Evolutionary conservation across 495 filamentous ascomycete genomes (phyloP), one percentile per base, ranked within the genome.

Genomic region (Mytilinidion resinicola): DNA sequence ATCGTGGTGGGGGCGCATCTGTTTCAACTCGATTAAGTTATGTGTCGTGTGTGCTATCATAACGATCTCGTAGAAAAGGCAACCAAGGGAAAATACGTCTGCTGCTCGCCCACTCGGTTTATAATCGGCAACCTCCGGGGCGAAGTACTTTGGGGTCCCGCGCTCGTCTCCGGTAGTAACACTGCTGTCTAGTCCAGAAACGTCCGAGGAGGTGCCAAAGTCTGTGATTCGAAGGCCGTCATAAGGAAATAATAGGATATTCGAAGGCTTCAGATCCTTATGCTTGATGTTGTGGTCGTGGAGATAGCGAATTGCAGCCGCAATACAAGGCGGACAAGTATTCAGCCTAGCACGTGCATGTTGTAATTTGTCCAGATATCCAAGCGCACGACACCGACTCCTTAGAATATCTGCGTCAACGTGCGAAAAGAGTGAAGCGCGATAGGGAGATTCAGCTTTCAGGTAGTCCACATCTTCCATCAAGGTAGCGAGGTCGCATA

Each of bases 51-150:
- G 2, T 30, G 25, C 25, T 6, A 30, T 30, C 25, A 30, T 30
- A 6, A 30, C 6, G 3, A 56, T 47, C 36, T 56, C 37, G 11
- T 48, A 46, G 15, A 56, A 20, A 14, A 56, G 20, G 33, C 53
- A 56, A 11, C 53, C 53, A 12, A 56, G 15, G 5, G 53, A 56
- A 36, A 56, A 56, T 8, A 56, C 53, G 46, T 56, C 53, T 5
- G 53, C 36, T 1, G 53, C 15, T 5, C 37, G 36, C 9, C 53
- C 53, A 20, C 53, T 44, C 7, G 8, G 53, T 46, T 56, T n/a
- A 19, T 21, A 56, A 21, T 1, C 37, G 8, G 37, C 38, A 11
- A 56, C 53, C 38, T 56, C 53, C 11, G 53, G 53, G 15, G 53
- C 36, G 30, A n/a, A 30, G 36, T 56, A 56, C 21, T 46, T 44